Conservation (phyloP, 2,329 filamentous ascomycete genomes). For the Chrysoporthe cubensis region DNA sequence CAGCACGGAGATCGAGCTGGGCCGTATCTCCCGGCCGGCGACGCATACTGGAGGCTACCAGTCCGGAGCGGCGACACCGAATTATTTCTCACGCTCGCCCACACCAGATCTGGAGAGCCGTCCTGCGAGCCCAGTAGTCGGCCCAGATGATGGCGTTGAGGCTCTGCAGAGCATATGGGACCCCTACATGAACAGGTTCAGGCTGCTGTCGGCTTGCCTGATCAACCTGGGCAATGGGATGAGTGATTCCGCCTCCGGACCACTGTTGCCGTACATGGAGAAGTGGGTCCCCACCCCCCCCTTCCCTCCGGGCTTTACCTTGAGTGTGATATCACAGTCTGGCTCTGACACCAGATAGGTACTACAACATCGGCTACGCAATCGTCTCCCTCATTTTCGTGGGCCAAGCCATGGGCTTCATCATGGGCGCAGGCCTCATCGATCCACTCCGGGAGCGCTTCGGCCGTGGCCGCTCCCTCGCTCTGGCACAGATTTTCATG, state of each 20-base stretch:
- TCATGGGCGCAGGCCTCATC: constrained; percentile 71
- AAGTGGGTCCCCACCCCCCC: constrained; percentile 41
- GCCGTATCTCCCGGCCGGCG: constrained; percentile 29
- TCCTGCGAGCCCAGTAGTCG: constrained; percentile 48
- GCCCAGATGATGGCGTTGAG: constrained; percentile 44
- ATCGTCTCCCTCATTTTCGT: constrained; percentile 83
- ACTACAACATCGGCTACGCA: constrained; percentile 77
- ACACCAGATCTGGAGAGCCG: constrained; percentile 54
- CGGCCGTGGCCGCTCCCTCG: constrained; percentile 68
- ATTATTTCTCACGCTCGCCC: constrained; percentile 3
- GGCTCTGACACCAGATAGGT: constrained; percentile 38
- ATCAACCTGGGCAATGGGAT: constrained; percentile 72
- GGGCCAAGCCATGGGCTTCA: constrained; percentile 76
- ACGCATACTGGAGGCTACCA: constrained; percentile 4
- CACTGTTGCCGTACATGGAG: constrained; percentile 81
- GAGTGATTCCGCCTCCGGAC: constrained; percentile 76
- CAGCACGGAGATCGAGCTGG: constrained; percentile 36
- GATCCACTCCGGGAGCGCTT: constrained; percentile 65
- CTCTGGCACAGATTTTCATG: constrained; percentile 61
- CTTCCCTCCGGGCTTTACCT: neutral
- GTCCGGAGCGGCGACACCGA: constrained; percentile 9
- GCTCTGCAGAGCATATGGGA: constrained; percentile 61
- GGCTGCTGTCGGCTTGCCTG: constrained; percentile 66
- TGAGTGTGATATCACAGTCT: constrained; percentile 17
- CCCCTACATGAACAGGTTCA: constrained; percentile 70